Conservation (phyloP, 257 asterid genomes). For the Solanum etuberosum region DNA sequence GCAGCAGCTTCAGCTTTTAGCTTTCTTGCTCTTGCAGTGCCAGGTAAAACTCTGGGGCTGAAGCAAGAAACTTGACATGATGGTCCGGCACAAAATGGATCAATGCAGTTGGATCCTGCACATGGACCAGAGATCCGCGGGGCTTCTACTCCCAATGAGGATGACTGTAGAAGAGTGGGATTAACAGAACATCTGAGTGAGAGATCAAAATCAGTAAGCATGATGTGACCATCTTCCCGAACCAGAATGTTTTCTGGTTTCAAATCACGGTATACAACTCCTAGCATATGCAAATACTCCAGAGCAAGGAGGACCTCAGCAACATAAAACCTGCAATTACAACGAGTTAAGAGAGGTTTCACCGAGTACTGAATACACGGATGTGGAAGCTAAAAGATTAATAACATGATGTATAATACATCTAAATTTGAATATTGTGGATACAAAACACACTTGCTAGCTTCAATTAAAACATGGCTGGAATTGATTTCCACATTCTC, state of each 20-base stretch:
- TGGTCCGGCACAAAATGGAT: constrained; percentile 59
- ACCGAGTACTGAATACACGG: not conserved
- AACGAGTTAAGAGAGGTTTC: not conserved
- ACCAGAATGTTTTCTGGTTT: constrained; percentile 69
- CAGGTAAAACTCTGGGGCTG: constrained; percentile 32
- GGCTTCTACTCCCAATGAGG: constrained; percentile 29
- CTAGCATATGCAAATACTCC: constrained; percentile 75
- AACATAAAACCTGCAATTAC: constrained; percentile 52
- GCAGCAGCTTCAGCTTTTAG: constrained; percentile 26
- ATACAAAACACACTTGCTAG: not conserved
- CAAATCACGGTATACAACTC: constrained; percentile 62
- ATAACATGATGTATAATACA: not conserved
- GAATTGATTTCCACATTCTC: not conserved
- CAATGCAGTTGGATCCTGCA: constrained; percentile 64
- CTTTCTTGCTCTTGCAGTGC: constrained; percentile 33
- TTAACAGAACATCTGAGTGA: constrained; percentile 58
- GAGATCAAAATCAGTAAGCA: constrained; percentile 76
- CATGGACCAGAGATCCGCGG: constrained; percentile 61
- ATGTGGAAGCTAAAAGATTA: not conserved
- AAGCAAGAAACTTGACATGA: constrained; percentile 62
- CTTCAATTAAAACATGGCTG: not conserved
- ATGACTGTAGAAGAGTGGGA: constrained; percentile 46
- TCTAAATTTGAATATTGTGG: not conserved
- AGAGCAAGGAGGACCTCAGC: constrained; percentile 73
- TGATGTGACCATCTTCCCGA: constrained; percentile 74